Evolutionary conservation across 768 basidiomycete genomes (phyloP).

Genomic region (Hemileccinum rubropunctum): DNA sequence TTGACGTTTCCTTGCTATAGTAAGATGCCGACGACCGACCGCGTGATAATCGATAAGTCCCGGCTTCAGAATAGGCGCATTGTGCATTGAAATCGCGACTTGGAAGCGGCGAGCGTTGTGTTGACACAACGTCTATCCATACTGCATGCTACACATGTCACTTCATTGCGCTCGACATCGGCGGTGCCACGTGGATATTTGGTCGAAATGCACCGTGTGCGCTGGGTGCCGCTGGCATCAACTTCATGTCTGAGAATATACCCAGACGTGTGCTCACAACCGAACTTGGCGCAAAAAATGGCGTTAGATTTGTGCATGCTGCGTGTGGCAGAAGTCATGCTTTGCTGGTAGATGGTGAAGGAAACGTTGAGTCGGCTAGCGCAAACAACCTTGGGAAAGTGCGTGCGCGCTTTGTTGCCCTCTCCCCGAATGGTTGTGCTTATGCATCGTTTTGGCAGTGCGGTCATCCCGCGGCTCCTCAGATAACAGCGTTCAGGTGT

Average conservation of each 20-base stretch:
- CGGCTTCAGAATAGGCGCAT: too few relatives aligned
- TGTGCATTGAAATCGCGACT: too few relatives aligned
- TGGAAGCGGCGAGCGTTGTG: too few relatives aligned
- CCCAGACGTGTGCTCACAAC: conserved; percentile 58
- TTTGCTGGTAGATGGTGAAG: conserved; percentile 77
- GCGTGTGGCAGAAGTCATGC: conserved; percentile 84
- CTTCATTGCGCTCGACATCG: conserved; percentile 66
- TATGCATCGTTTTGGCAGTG: conserved; percentile 45
- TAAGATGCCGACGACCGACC: too few relatives aligned
- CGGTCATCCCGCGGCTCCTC: conserved; percentile 63
- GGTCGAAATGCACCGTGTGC: conserved; percentile 76
- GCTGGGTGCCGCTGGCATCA: conserved; percentile 57
- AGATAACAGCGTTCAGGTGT: conserved; percentile 63
- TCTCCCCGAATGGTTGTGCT: not conserved
- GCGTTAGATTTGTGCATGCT: conserved; percentile 71
- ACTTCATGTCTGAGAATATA: conserved; percentile 71
- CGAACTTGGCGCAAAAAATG: conserved; percentile 57
- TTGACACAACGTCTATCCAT: conserved; percentile 70
- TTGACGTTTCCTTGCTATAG: too few relatives aligned
- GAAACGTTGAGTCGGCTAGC: conserved; percentile 82
- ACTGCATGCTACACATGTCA: conserved; percentile 77
- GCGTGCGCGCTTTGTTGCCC: conserved; percentile 15
- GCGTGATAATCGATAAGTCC: too few relatives aligned
- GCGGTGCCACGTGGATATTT: conserved; percentile 86
- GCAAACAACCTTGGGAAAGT: conserved; percentile 83